phyloP scores from a whole-genome alignment of 805 yeast species.

The Isabelozyma rhagii region DNA sequence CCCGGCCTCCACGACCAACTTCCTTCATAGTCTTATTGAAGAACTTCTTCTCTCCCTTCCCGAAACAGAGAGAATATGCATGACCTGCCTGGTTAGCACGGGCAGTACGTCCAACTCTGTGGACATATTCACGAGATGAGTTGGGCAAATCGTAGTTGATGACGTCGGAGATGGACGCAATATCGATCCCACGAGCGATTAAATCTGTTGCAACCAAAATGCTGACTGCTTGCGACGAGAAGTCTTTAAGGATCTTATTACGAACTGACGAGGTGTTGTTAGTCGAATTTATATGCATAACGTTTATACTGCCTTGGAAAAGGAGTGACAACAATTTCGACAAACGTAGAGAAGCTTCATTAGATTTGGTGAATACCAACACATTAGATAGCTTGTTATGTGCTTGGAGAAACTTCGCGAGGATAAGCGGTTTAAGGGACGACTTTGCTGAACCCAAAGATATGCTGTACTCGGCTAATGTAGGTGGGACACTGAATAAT shows the following conservation, averaged over 20 bases:
- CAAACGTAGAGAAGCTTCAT: slow-evolving; percentile 83
- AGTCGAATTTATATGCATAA: slow-evolving; percentile 56
- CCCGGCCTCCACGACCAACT: slow-evolving; percentile 37
- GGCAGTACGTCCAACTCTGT: slow-evolving; percentile 96
- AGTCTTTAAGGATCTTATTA: slow-evolving; percentile 54
- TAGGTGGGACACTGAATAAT: slow-evolving; percentile 58
- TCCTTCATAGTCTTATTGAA: slow-evolving; percentile 46
- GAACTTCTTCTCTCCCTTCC: slow-evolving; percentile 76
- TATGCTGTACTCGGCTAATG: slow-evolving; percentile 46
- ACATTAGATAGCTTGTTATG: slow-evolving; percentile 36
- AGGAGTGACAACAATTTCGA: slow-evolving; percentile 55
- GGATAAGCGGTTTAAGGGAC: slow-evolving; percentile 69
- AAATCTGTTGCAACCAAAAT: slow-evolving; percentile 81
- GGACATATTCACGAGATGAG: slow-evolving; percentile 88
- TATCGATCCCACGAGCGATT: slow-evolving; percentile 93
- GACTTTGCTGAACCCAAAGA: slow-evolving; percentile 34
- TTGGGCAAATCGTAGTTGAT: slow-evolving; percentile 89
- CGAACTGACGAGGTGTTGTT: slow-evolving; percentile 49
- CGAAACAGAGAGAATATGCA: slow-evolving; percentile 71
- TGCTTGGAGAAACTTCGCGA: slow-evolving; percentile 51
- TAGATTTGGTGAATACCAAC: slow-evolving; percentile 69
- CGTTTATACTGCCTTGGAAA: slow-evolving; percentile 12
- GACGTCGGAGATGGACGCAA: slow-evolving; percentile 66
- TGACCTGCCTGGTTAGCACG: slow-evolving; percentile 81
- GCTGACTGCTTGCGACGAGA: slow-evolving; percentile 50